Evolutionary conservation across 2,329 filamentous ascomycete genomes (phyloP), one percentile per base, ranked within the genome.

Genomic region (Bisporella sp.): DNA sequence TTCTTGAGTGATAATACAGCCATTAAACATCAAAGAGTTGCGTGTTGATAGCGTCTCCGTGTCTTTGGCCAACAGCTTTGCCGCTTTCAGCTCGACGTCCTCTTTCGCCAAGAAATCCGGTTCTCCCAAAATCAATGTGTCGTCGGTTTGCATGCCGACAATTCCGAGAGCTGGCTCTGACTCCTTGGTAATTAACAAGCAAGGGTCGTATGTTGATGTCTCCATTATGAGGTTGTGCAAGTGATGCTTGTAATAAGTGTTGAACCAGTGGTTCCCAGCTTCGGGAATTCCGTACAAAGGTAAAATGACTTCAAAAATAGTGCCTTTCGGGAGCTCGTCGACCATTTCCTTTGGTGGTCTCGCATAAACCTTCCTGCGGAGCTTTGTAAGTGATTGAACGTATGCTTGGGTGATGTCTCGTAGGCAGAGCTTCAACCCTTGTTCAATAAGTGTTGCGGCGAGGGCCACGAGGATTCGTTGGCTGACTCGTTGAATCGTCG

Each of bases 401-500:
- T 42, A 42, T 6, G 7, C 41, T 21, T 12, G 13, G 7, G 41
- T 42, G 21, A 42, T 42, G 41, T 42, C 41, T 21, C 41, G 7
- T 6, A 8, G 13, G 8, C 6, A 21, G 6, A 42, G 11, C 13
- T 21, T 42, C 7, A 42, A 7, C n/a, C 33, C 41, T n/a, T 21
- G 11, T 21, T 12, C 7, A 6, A 28, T 6, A 8, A 42, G 13
- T n/a, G 41, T 7, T 7, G 13, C 7, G 7, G 39, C 43, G 33
- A 43, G 37, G 8, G 29, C 28, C 3, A 54, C 9, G 28, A 51
- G 3, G 7, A 51, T 12, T 29, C 51, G 5, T 39, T 54, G 35
- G 41, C 42, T 54, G 6, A 31, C 31, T n/a, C 44, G 30, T 43
- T 51, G 48, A 21, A 54, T 54, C 32, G 45, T 54, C 8, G 45